Conservation (phyloP, 2,329 filamentous ascomycete genomes). For the Rhynchosporium secalis region DNA sequence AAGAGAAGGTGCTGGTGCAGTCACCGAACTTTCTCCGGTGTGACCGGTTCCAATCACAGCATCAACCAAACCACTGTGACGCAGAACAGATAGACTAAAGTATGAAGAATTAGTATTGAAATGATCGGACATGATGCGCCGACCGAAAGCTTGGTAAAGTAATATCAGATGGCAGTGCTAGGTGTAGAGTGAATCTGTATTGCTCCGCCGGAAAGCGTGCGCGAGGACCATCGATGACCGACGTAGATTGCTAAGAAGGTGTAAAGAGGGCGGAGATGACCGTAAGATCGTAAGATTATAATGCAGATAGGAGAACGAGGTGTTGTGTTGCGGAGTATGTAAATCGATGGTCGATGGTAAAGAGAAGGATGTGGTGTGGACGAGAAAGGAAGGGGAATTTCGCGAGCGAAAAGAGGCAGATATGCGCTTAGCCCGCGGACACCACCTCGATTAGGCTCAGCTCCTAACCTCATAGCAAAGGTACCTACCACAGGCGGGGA, state of each 20-base stretch:
- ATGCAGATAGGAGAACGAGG: not conserved
- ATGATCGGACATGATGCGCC: constrained; percentile 13
- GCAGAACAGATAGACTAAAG: constrained; percentile 5
- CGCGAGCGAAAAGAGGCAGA: constrained; percentile 1
- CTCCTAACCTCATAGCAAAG: not conserved
- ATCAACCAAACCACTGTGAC: constrained; percentile 14
- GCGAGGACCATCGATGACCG: not conserved
- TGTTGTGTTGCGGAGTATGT: not conserved
- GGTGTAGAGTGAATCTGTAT: not conserved
- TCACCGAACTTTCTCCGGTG: constrained; percentile 16
- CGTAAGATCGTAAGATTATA: not conserved
- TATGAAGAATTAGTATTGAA: not conserved
- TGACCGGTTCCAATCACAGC: constrained; percentile 17
- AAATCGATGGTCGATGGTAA: not conserved
- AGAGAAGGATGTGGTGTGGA: not conserved
- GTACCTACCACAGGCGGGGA: not conserved
- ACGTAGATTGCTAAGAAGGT: not conserved
- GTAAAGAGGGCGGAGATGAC: not conserved
- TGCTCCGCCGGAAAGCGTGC: not conserved
- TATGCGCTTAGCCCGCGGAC: not conserved
- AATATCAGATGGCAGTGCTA: not conserved
- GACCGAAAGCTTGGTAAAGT: not conserved
- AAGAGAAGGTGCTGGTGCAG: constrained; percentile 16
- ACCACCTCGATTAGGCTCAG: not conserved
- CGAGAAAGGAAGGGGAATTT: not conserved